A percentile compares a stretch with the other conserved stretches of the same genome.
Evolutionary conservation across 1,284 basidiomycete species (phyloP).

Genomic region (Tausonia pullulans): DNA sequence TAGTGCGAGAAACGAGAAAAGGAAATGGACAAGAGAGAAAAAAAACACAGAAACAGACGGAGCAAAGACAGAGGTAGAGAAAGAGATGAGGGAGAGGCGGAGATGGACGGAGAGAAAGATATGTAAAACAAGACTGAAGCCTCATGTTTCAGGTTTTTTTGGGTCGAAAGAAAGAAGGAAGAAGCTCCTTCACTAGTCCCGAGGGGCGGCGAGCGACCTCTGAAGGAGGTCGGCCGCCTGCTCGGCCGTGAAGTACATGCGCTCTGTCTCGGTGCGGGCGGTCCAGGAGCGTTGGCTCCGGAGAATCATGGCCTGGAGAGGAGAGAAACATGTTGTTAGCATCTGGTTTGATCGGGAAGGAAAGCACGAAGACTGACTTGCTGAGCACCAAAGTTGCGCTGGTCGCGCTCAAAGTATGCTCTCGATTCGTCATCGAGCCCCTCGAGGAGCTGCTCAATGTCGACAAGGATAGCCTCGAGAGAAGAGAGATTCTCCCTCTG

Average conservation of each 20-base stretch:
- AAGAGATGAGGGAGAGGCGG: too few species aligned
- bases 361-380: slow-evolving; percentile 47
- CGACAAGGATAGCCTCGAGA: slow-evolving; percentile 69
- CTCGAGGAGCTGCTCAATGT: slow-evolving; percentile 70
- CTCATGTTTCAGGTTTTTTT: too few species aligned
- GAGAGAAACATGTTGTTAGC: neutral
- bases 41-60: too few species aligned
- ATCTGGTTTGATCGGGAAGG: neutral
- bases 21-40: too few species aligned
- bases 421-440: slow-evolving; percentile 78
- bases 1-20: too few species aligned
- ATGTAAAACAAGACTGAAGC: too few species aligned
- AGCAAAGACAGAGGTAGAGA: too few species aligned
- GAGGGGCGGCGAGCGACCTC: neutral
- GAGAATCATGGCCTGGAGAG: slow-evolving; percentile 69
- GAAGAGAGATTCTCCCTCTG: slow-evolving; percentile 58
- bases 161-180: too few species aligned
- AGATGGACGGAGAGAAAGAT: too few species aligned
- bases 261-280: slow-evolving; percentile 69
- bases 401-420: slow-evolving; percentile 79
- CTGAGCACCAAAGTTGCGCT: slow-evolving; percentile 83
- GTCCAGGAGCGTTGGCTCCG: slow-evolving; percentile 89
- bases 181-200: neutral
- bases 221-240: slow-evolving; percentile 31
- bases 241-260: slow-evolving; percentile 77